Base-by-base conservation (phyloP, 352 stramenopile genomes). In the Phytopythium sindhum region DNA sequence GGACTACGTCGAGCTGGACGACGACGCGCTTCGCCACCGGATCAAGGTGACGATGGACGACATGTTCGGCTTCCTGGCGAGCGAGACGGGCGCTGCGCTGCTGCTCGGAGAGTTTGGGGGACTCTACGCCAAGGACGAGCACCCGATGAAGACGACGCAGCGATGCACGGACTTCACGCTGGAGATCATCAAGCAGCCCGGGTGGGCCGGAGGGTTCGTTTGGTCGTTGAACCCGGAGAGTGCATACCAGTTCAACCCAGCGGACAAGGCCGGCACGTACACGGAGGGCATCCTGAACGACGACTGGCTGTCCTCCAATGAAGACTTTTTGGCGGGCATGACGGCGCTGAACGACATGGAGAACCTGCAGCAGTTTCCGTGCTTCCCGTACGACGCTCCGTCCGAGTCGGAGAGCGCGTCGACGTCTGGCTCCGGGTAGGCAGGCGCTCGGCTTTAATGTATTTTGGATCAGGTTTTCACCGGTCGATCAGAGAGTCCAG, bases 191-290 rank as follows among this genome's bases (percentile, higher is more conserved):
- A 68, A 74, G 28, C 62, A 73, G 42, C 66, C 69, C 4, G 70
- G 73, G 15, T 88, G 79, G 66, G 64, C 80, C 0, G 84, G 81
- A 26, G 84, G 80, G 23, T 93, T 89, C 52, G 74, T 88, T 31
- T 91, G 84, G 78, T 88, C 80, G 24, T 64, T 93, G 50, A 90
- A 91, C 45, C 81, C 84, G 0, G 80, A 93, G 62, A 81, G 69
- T 55, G 72, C 71, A 57, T 91, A 89, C 68, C 69, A 86, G 50
- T 93, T 81, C 69, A 90, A 89, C 63, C 72, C 73, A 4, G 70
- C 63, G 2, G 69, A 84, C 47, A 79, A 51, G 21, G 68, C 66
- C 23, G 75, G 69, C 9, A 61, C 44, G 1, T 89, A 79, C 39
- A 68, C 69, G 5, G 83, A 89, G 68, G 83, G 76, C 6, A 42